phyloP scores from a whole-genome alignment of 1,284 basidiomycete genomes.

The Spongiforma sp. region DNA sequence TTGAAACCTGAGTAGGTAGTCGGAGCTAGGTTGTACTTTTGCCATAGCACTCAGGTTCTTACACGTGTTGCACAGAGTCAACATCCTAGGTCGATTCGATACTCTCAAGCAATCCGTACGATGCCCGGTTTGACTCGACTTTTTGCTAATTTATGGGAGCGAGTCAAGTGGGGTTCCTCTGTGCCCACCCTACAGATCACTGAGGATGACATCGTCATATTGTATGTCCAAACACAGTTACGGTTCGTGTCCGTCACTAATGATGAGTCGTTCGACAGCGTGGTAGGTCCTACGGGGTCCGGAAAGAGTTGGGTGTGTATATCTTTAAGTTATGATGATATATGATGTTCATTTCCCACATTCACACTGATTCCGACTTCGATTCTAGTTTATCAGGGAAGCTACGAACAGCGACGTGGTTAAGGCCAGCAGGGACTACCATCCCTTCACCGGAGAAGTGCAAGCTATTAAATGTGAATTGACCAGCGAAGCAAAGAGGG shows the following conservation, averaged over 20 bases:
- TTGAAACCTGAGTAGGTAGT: too few species aligned
- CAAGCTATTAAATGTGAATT: conserved; percentile 25
- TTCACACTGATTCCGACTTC: not conserved
- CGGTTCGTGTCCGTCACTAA: not conserved
- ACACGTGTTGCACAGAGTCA: too few species aligned
- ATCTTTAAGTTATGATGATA: not conserved
- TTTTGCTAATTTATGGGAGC: conserved; percentile 7
- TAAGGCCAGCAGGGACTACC: conserved; percentile 10
- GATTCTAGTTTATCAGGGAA: conserved; percentile 18
- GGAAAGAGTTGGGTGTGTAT: conserved; percentile 32
- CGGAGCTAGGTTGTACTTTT: too few species aligned
- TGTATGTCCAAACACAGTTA: conserved; percentile 10
- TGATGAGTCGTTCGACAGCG: conserved; percentile 7
- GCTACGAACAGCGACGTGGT: conserved; percentile 15
- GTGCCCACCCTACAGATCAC: conserved; percentile 9
- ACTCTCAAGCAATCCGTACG: too few species aligned
- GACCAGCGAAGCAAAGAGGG: conserved; percentile 17
- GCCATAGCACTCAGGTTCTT: too few species aligned
- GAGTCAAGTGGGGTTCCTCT: conserved; percentile 16
- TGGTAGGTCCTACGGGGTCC: conserved; percentile 29
- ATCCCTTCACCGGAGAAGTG: conserved; percentile 19
- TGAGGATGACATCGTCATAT: conserved; percentile 22
- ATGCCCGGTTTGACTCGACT: not conserved
- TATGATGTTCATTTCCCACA: too few species aligned
- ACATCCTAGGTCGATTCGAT: too few species aligned